A percentile compares a stretch with the other conserved stretches of the same genome.
phyloP scores from a whole-genome alignment of 108 stramenopile genomes.

The Fragilariopsis cylindrus region DNA sequence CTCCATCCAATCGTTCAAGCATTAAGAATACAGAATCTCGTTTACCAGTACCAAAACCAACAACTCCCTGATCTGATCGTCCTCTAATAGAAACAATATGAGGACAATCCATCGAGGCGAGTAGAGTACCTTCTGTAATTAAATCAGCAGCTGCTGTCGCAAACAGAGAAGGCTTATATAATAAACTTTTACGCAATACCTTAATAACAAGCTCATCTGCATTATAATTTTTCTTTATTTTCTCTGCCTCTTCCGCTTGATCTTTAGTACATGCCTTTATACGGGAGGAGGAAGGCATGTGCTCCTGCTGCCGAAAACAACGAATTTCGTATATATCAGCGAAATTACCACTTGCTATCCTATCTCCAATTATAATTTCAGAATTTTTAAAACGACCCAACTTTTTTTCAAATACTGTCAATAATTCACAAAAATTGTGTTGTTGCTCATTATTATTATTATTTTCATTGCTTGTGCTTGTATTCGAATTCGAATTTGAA shows the following conservation, averaged over 20 bases:
- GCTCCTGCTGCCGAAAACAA: background rate
- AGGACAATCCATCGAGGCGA: conserved; percentile 38
- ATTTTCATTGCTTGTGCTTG: background rate
- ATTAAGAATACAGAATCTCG: conserved; percentile 42
- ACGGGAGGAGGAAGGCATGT: background rate
- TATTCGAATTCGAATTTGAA: background rate
- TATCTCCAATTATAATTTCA: conserved; percentile 30
- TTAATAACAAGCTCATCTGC: conserved; percentile 36
- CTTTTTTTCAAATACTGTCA: conserved; percentile 19
- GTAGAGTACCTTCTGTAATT: conserved; percentile 28
- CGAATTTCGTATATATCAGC: conserved; percentile 32
- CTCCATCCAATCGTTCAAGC: conserved; percentile 36
- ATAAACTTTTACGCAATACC: conserved; percentile 22
- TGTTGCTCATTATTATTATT: background rate
- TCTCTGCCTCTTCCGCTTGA: conserved; percentile 12
- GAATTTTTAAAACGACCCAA: conserved; percentile 30
- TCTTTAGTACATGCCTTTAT: conserved; percentile 17
- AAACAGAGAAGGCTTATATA: conserved; percentile 22
- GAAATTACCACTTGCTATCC: conserved; percentile 38
- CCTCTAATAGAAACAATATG: conserved; percentile 38
- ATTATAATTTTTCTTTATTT: conserved; percentile 8
- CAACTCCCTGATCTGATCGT: conserved; percentile 29
- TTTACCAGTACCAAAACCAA: conserved; percentile 34
- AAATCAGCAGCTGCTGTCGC: conserved; percentile 41
- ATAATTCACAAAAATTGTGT: background rate